These are phyloP conservation scores for Cutaneotrichosporon sp. DNA, from an alignment of 1,284 basidiomycete genomes.

Conservation along the genomic window DNA sequence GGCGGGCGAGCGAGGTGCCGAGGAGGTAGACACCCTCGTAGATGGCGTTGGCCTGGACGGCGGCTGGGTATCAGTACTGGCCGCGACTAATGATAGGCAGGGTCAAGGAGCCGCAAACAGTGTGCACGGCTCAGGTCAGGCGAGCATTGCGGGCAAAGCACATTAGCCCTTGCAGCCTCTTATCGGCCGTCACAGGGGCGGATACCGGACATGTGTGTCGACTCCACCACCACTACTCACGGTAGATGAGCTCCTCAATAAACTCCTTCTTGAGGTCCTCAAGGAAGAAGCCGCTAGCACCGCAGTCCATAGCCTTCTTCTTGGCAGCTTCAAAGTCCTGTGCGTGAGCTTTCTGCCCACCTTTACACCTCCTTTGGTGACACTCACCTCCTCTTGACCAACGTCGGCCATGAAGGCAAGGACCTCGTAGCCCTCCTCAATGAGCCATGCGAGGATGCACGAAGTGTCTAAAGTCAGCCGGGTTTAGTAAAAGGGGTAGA, in stretches of 20 bases:
- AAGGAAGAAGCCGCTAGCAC: constrained; percentile 92
- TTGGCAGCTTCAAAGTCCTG: constrained; percentile 93
- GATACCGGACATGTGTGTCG: too few relatives aligned
- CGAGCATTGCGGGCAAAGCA: too few relatives aligned
- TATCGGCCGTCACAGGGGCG: background rate
- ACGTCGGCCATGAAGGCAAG: constrained; percentile 99
- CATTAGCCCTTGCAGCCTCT: background rate
- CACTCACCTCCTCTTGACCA: constrained; percentile 84
- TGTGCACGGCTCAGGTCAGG: too few relatives aligned
- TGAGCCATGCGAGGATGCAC: constrained; percentile 94
- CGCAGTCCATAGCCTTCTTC: constrained; percentile 84
- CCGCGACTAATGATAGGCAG: too few relatives aligned
- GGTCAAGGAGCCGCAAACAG: too few relatives aligned
- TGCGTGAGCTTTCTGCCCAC: background rate
- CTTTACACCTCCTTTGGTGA: background rate
- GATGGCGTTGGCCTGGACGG: constrained; percentile 97
- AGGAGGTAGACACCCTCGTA: constrained; percentile 99
- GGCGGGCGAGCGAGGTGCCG: constrained; percentile 94
- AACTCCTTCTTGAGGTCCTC: constrained; percentile 96
- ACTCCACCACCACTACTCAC: constrained; percentile 24
- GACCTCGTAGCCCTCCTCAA: constrained; percentile 96
- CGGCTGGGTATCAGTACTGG: constrained; percentile 51
- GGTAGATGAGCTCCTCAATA: constrained; percentile 93
- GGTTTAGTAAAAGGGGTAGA: background rate
- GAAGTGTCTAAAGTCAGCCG: constrained; percentile 66